Percentiles rank a stretch among this genome's conserved stretches.
These are phyloP conservation scores for Botryotinia narcissicola DNA, from an alignment of 2,329 filamentous ascomycete genomes.

Conservation along the genomic window DNA sequence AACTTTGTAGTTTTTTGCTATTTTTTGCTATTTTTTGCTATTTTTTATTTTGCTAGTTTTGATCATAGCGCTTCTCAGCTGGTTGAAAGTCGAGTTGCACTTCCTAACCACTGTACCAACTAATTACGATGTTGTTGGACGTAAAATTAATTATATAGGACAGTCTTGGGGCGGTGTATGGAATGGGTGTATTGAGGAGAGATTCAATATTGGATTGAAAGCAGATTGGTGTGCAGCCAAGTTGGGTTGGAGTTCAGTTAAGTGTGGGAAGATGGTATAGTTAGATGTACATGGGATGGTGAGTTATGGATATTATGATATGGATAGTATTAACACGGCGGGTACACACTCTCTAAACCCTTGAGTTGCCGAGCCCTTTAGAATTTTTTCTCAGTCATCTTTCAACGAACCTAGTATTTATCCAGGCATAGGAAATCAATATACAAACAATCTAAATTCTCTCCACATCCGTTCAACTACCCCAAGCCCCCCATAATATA, in stretches of 20 bases:
- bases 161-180: neutral
- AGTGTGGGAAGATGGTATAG: no score
- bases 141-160: neutral
- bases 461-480: neutral
- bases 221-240: neutral
- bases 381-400: no score
- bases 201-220: neutral
- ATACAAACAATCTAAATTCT: neutral
- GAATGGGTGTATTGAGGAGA: neutral
- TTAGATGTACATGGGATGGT: neutral
- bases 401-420: neutral
- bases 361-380: neutral
- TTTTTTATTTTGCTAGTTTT: no score
- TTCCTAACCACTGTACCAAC: neutral
- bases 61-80: neutral
- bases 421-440: neutral
- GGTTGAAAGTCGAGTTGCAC: neutral
- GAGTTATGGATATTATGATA: neutral
- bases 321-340: neutral
- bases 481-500: slow-evolving; percentile 24
- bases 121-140: neutral
- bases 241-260: neutral
- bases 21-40: no score
- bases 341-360: neutral
- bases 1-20: no score